Conservation (phyloP, 1,284 basidiomycete species). For the Fomitopsis pinicola region DNA sequence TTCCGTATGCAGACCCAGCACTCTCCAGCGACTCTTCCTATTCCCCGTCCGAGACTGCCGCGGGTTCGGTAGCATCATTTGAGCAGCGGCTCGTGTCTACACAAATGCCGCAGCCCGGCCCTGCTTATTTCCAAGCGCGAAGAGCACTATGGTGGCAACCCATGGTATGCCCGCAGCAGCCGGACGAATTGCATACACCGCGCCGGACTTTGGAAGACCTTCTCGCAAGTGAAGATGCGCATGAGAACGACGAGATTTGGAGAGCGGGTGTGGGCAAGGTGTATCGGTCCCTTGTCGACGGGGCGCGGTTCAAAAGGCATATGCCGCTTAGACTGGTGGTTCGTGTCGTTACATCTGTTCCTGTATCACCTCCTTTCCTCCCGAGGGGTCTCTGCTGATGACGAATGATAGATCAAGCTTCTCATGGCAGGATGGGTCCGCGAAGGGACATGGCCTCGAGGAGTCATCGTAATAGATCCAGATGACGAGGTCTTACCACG, state of each 20-base stretch:
- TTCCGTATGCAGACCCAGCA: neutral
- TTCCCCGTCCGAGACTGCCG: neutral
- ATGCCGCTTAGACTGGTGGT: slow-evolving; percentile 63
- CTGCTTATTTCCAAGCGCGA: slow-evolving; percentile 55
- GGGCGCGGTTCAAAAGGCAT: slow-evolving; percentile 49
- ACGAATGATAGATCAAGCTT: slow-evolving; percentile 52
- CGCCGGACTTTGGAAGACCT: slow-evolving; percentile 49
- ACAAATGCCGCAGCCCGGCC: slow-evolving; percentile 56
- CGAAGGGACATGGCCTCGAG: slow-evolving; percentile 70
- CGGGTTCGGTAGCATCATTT: slow-evolving; percentile 23
- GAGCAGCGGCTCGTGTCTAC: slow-evolving; percentile 34
- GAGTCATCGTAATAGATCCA: slow-evolving; percentile 48
- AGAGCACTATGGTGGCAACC: slow-evolving; percentile 54
- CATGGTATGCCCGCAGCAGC: slow-evolving; percentile 13
- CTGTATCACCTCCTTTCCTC: neutral
- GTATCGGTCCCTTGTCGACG: slow-evolving; percentile 57
- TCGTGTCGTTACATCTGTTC: slow-evolving; percentile 23
- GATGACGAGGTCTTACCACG: slow-evolving; percentile 40
- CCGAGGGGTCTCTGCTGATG: slow-evolving; percentile 12
- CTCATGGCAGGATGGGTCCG: slow-evolving; percentile 69
- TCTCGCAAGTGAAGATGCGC: slow-evolving; percentile 42
- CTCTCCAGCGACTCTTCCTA: neutral
- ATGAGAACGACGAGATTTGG: slow-evolving; percentile 54
- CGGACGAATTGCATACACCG: slow-evolving; percentile 30
- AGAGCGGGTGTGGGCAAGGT: slow-evolving; percentile 51